Conservation (phyloP, 208 protist genomes). For the Wallacemonas collosoma region DNA sequence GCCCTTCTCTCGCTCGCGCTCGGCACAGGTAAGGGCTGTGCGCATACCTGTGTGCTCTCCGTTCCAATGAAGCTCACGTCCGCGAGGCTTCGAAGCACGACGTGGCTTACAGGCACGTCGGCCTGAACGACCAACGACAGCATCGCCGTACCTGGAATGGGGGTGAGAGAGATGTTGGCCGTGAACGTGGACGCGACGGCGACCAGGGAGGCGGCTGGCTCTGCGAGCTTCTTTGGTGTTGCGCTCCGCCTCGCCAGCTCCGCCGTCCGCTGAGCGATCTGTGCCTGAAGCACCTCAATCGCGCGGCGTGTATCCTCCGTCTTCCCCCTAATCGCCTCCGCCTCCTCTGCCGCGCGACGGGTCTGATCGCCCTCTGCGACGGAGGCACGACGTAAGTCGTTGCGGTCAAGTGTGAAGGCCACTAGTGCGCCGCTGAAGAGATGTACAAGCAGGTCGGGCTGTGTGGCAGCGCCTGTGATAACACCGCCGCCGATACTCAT, state of each 20-base stretch:
- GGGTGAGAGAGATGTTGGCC: conserved; percentile 45
- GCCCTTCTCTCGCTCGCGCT: background rate
- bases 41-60: conserved; percentile 32
- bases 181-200: conserved; percentile 75
- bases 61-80: conserved; percentile 51
- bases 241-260: conserved; percentile 45
- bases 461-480: conserved; percentile 39
- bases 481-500: conserved; percentile 65
- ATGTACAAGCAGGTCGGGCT: conserved; percentile 73
- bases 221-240: conserved; percentile 3
- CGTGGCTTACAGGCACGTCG: conserved; percentile 58
- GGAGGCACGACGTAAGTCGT: conserved; percentile 23
- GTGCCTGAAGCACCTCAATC: conserved; percentile 45
- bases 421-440: conserved; percentile 76
- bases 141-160: conserved; percentile 48
- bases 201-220: conserved; percentile 24
- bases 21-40: conserved; percentile 17
- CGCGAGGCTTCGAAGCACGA: conserved; percentile 46
- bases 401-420: conserved; percentile 54
- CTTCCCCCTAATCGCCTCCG: conserved; percentile 30
- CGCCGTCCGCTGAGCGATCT: conserved; percentile 37
- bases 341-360: conserved; percentile 21
- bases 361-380: conserved; percentile 18
- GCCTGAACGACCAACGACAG: conserved; percentile 59
- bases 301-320: conserved; percentile 37